Conservation (phyloP, 2,329 filamentous ascomycete genomes). For the Aschersonia sp. region DNA sequence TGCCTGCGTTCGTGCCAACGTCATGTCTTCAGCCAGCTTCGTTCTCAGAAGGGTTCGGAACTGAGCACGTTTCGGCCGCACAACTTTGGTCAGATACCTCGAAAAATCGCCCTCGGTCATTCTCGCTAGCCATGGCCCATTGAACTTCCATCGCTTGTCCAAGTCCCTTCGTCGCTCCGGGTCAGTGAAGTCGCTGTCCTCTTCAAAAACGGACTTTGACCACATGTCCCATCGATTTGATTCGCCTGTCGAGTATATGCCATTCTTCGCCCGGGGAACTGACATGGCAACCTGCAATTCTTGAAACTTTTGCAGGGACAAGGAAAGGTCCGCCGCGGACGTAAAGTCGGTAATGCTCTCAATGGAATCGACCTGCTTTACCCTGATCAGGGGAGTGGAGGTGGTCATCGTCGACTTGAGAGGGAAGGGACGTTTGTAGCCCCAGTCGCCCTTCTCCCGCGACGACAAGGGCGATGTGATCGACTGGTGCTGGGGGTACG, state of each 20-base stretch:
- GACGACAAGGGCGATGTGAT: conserved; percentile 66
- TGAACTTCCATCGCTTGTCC: conserved; percentile 49
- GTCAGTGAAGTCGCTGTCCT: conserved; percentile 37
- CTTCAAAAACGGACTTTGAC: conserved; percentile 43
- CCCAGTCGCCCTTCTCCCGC: conserved; percentile 73
- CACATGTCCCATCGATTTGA: conserved; percentile 9
- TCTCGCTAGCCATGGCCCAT: conserved; percentile 50
- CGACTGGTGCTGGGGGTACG: conserved; percentile 69
- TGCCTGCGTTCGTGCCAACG: conserved; percentile 16
- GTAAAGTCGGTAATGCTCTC: conserved; percentile 84
- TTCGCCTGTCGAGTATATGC: not conserved
- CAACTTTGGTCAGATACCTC: conserved; percentile 35
- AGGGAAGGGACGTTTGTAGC: conserved; percentile 74
- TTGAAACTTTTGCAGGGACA: conserved; percentile 74
- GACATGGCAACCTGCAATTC: conserved; percentile 64
- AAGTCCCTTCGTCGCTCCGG: conserved; percentile 19
- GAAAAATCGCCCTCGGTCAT: conserved; percentile 46
- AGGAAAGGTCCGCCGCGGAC: conserved; percentile 65
- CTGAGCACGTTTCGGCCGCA: conserved; percentile 35
- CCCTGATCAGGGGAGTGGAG: conserved; percentile 58
- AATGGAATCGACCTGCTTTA: conserved; percentile 67
- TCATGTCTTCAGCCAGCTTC: conserved; percentile 31
- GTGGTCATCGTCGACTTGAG: conserved; percentile 57
- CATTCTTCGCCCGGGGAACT: conserved; percentile 22
- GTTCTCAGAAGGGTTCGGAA: conserved; percentile 40